Conservation (phyloP, 2,329 filamentous ascomycete species). For the Didymella arachidicola region DNA sequence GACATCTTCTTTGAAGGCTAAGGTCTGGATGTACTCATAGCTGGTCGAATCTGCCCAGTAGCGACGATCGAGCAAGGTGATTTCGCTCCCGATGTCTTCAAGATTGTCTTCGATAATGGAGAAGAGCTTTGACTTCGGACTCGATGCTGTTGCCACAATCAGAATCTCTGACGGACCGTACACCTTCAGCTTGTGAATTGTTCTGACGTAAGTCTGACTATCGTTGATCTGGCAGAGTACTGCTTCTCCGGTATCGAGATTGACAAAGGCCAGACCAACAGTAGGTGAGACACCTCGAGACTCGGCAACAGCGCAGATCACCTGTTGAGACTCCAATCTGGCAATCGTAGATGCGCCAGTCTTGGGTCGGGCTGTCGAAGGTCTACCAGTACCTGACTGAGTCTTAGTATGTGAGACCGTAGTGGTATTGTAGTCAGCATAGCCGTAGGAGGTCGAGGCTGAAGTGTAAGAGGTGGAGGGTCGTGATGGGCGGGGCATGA, state of each 20-base stretch:
- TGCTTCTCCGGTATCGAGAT: conserved; percentile 83
- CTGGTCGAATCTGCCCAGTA: conserved; percentile 85
- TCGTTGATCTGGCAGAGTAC: conserved; percentile 91
- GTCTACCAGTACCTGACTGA: conserved; percentile 45
- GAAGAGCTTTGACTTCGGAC: conserved; percentile 75
- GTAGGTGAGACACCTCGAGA: conserved; percentile 85
- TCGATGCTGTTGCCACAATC: conserved; percentile 75
- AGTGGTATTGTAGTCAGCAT: conserved; percentile 49
- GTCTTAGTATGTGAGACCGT: conserved; percentile 47
- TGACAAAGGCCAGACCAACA: conserved; percentile 86
- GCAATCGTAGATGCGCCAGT: conserved; percentile 66
- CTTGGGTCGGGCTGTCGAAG: conserved; percentile 58
- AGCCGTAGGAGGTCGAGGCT: conserved; percentile 43
- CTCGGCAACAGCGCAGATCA: conserved; percentile 89
- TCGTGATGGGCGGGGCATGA: conserved; percentile 37
- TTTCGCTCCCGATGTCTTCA: conserved; percentile 62
- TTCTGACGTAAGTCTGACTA: conserved; percentile 88
- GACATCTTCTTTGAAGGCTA: conserved; percentile 82
- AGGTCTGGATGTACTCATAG: conserved; percentile 76
- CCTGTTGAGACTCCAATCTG: conserved; percentile 67
- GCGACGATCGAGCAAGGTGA: conserved; percentile 74
- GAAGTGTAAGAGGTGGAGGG: conserved; percentile 45
- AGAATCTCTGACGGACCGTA: conserved; percentile 82
- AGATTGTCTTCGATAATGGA: conserved; percentile 77
- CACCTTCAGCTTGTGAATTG: conserved; percentile 84